Evolutionary conservation across 1,284 basidiomycete species (phyloP).

Genomic region (Farysia itapuensis): DNA sequence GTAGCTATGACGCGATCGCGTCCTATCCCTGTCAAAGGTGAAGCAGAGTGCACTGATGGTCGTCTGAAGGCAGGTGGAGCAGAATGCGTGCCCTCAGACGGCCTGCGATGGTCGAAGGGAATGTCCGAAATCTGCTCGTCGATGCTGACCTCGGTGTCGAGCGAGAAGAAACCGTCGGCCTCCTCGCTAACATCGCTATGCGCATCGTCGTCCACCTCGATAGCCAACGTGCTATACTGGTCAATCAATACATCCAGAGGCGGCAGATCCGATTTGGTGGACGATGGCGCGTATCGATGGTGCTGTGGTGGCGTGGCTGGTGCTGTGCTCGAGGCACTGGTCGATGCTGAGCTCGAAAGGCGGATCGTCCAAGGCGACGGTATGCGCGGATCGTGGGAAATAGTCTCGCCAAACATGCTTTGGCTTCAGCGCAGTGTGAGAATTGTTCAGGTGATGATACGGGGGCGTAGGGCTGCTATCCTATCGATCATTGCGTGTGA

Average conservation of each 20-base stretch:
- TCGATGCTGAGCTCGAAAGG: conserved; percentile 29
- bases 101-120: not conserved
- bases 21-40: conserved; percentile 15
- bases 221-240: conserved; percentile 16
- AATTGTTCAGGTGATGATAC: no score
- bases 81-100: not conserved
- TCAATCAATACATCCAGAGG: conserved; percentile 28
- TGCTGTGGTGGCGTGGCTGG: conserved; percentile 16
- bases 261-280: conserved; percentile 2
- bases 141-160: conserved; percentile 45
- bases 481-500: no score
- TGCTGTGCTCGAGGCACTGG: conserved; percentile 24
- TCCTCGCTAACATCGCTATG: conserved; percentile 28
- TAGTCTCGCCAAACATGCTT: conserved; percentile 31
- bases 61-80: conserved; percentile 12
- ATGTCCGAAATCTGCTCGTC: conserved; percentile 11
- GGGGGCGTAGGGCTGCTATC: no score
- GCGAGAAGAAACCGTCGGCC: conserved; percentile 44
- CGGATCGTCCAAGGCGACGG: conserved; percentile 26
- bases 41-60: conserved; percentile 20
- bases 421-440: no score
- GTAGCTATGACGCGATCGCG: not conserved
- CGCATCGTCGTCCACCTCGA: conserved; percentile 9
- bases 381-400: conserved; percentile 14
- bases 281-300: not conserved